Conservation (phyloP, 2,329 filamentous ascomycete species). For the Nannizziopsis arthrosporioides region DNA sequence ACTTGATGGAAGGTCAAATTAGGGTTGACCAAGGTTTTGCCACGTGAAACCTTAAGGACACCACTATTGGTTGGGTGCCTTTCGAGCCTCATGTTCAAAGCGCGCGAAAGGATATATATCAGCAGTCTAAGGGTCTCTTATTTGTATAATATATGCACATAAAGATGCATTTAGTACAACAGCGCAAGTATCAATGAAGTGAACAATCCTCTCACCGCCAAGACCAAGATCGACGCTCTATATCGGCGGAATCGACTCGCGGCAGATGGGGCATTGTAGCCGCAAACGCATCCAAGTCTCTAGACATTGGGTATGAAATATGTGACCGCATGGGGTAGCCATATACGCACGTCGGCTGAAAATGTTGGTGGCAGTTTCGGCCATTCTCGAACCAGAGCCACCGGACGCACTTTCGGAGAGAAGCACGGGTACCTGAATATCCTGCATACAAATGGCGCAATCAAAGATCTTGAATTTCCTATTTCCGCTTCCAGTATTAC, state of each 20-base stretch:
- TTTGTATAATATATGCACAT: too few species aligned
- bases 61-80: too few species aligned
- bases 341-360: constrained; percentile 78
- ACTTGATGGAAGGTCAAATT: too few species aligned
- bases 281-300: constrained; percentile 94
- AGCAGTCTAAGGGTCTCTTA: too few species aligned
- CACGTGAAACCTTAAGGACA: too few species aligned
- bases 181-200: too few species aligned
- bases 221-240: constrained; percentile 30
- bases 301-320: constrained; percentile 83
- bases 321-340: constrained; percentile 93
- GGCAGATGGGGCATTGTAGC: constrained; percentile 87
- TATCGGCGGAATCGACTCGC: constrained; percentile 75
- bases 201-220: too few species aligned
- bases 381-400: constrained; percentile 38
- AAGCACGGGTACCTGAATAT: constrained; percentile 70
- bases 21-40: too few species aligned
- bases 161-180: too few species aligned
- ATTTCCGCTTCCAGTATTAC: constrained; percentile 32
- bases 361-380: constrained; percentile 46
- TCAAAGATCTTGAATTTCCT: constrained; percentile 56
- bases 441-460: constrained; percentile 89
- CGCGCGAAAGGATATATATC: too few species aligned
- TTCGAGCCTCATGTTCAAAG: too few species aligned
- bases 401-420: constrained; percentile 40